phyloP scores from a whole-genome alignment of 2,329 filamentous ascomycete species.

The Trichothecium roseum region DNA sequence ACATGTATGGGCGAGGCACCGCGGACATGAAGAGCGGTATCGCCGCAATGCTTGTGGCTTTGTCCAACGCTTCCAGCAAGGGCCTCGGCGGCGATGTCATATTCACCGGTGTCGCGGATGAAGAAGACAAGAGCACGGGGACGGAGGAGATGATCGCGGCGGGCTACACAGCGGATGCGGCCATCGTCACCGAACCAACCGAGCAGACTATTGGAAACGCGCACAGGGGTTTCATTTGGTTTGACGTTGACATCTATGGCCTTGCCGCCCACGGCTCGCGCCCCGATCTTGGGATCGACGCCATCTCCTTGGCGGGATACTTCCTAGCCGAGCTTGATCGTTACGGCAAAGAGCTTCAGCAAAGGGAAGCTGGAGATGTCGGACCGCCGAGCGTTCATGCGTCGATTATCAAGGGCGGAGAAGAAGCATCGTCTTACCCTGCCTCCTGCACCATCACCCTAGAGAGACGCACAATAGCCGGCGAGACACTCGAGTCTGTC shows the following conservation, averaged over 20 bases:
- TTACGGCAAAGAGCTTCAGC: slow-evolving; percentile 22
- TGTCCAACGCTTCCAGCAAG: slow-evolving; percentile 26
- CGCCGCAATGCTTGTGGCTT: slow-evolving; percentile 31
- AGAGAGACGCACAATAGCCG: slow-evolving; percentile 36
- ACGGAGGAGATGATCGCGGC: slow-evolving; percentile 37
- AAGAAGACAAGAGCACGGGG: slow-evolving; percentile 39
- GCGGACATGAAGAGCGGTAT: slow-evolving; percentile 43
- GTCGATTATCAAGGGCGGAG: slow-evolving; percentile 36
- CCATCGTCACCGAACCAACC: slow-evolving; percentile 39
- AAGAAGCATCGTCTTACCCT: slow-evolving; percentile 41
- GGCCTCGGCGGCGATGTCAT: slow-evolving; percentile 37
- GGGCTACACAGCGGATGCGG: slow-evolving; percentile 42
- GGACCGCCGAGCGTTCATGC: slow-evolving; percentile 34
- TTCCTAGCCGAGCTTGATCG: slow-evolving; percentile 34
- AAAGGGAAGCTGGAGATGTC: slow-evolving; percentile 14
- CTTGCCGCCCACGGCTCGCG: slow-evolving; percentile 31
- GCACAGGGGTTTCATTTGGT: slow-evolving; percentile 40
- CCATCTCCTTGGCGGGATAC: slow-evolving; percentile 35
- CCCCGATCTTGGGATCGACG: slow-evolving; percentile 34
- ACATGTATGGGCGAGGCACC: slow-evolving; percentile 33
- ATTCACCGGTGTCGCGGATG: slow-evolving; percentile 41
- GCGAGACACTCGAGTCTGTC: slow-evolving; percentile 27
- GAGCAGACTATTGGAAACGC: slow-evolving; percentile 27
- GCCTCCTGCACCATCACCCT: slow-evolving; percentile 34
- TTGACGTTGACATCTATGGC: slow-evolving; percentile 30